These are phyloP conservation scores for Astraeus odoratus DNA, from an alignment of 768 basidiomycete species.

Conservation along the genomic window DNA sequence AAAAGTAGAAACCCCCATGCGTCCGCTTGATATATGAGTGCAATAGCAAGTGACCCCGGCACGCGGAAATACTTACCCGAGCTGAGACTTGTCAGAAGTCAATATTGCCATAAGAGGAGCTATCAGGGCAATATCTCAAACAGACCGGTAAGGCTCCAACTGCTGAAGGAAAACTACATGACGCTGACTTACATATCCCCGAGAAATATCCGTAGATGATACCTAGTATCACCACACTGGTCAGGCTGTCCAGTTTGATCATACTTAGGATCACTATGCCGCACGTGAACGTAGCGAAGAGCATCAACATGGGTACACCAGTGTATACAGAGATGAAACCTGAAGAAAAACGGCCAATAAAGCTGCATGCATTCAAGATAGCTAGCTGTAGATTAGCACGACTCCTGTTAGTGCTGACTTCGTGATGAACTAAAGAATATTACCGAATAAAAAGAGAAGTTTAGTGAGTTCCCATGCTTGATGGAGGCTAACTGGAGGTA, in stretches of 20 bases:
- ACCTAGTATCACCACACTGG: slow-evolving; percentile 33
- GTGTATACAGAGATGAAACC: slow-evolving; percentile 33
- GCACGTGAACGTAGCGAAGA: slow-evolving; percentile 26
- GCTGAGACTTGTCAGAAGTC: slow-evolving; percentile 40
- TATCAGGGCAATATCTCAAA: slow-evolving; percentile 30
- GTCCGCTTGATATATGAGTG: slow-evolving; percentile 14
- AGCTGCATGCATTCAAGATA: slow-evolving; percentile 44
- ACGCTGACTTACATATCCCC: slow-evolving; percentile 30
- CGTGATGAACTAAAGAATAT: not conserved
- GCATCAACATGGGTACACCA: slow-evolving; percentile 39
- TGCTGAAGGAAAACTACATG: not conserved
- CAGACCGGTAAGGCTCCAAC: not conserved
- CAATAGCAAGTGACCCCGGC: slow-evolving; percentile 5
- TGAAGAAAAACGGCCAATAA: slow-evolving; percentile 45
- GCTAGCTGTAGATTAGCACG: slow-evolving; percentile 31
- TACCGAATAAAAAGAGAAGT: slow-evolving; percentile 54
- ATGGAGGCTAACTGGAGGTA: slow-evolving; percentile 51
- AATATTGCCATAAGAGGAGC: slow-evolving; percentile 38
- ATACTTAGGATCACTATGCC: slow-evolving; percentile 37
- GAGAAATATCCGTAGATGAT: slow-evolving; percentile 42
- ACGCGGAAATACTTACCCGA: slow-evolving; percentile 33
- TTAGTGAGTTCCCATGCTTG: slow-evolving; percentile 36
- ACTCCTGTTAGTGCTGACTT: not conserved
- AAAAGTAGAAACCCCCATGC: slow-evolving; percentile 17
- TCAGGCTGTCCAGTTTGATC: slow-evolving; percentile 30